phyloP scores from a whole-genome alignment of 1,284 basidiomycete genomes.

The Cutaneotrichosporon sp. region DNA sequence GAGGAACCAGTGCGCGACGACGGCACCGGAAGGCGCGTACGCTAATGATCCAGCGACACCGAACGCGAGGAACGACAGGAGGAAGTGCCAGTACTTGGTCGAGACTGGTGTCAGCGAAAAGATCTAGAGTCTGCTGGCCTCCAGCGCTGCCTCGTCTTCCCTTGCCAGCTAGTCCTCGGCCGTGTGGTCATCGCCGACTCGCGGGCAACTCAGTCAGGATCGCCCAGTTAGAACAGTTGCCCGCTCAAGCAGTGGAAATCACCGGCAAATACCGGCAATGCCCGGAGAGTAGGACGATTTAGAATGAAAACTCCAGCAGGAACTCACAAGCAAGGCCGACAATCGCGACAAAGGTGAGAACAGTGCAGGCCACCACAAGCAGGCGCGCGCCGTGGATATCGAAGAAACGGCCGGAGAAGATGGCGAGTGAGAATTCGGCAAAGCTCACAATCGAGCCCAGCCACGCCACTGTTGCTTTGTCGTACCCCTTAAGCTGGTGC shows the following conservation, averaged over 20 bases:
- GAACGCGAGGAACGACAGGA: slow-evolving; percentile 43
- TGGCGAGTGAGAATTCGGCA: slow-evolving; percentile 38
- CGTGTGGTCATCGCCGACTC: too few species aligned
- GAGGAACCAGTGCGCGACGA: slow-evolving; percentile 50
- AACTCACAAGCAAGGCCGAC: slow-evolving; percentile 46
- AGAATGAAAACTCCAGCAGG: background rate
- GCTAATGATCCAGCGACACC: slow-evolving; percentile 40
- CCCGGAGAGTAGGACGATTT: slow-evolving; percentile 6
- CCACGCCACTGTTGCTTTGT: slow-evolving; percentile 41
- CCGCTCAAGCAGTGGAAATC: background rate
- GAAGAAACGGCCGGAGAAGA: slow-evolving; percentile 31
- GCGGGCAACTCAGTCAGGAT: too few species aligned
- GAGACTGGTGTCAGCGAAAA: slow-evolving; percentile 32
- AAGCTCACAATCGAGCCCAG: slow-evolving; percentile 37
- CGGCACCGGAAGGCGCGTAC: slow-evolving; percentile 46
- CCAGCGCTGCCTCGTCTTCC: too few species aligned
- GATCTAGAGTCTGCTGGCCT: too few species aligned
- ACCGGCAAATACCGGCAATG: background rate
- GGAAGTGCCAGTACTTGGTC: slow-evolving; percentile 48
- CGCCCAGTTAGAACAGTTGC: too few species aligned
- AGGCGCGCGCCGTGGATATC: slow-evolving; percentile 28
- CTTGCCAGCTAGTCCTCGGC: too few species aligned
- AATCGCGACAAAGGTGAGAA: slow-evolving; percentile 31
- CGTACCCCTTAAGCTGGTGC: slow-evolving; percentile 41
- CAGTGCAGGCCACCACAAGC: slow-evolving; percentile 31